Evolutionary conservation across 1,139 yeast genomes (phyloP).

Genomic region (Debaryomyces robertsiae): DNA sequence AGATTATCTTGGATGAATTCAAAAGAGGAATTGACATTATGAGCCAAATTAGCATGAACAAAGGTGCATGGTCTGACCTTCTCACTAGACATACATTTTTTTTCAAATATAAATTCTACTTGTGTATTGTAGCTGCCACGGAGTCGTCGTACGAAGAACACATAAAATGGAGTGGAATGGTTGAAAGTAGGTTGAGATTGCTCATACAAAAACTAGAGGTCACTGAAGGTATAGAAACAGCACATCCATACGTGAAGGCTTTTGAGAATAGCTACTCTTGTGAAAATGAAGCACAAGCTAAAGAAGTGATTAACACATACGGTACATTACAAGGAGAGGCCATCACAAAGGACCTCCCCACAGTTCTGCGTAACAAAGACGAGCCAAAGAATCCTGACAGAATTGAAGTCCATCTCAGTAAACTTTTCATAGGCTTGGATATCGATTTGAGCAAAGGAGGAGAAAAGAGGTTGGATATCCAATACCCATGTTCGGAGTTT

Average conservation of each 20-base stretch:
- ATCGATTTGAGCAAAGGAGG: conserved; percentile 51
- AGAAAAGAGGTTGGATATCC: conserved; percentile 77
- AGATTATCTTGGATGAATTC: conserved; percentile 73
- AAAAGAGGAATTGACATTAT: conserved; percentile 72
- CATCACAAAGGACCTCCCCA: conserved; percentile 12
- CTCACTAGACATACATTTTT: conserved; percentile 82
- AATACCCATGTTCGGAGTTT: conserved; percentile 89
- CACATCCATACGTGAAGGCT: conserved; percentile 88
- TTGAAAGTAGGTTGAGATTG: conserved; percentile 82
- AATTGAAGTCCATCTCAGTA: conserved; percentile 60
- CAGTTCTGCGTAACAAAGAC: conserved; percentile 13
- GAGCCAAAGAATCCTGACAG: conserved; percentile 20
- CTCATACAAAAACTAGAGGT: conserved; percentile 81
- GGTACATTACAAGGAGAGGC: conserved; percentile 52
- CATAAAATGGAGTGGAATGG: conserved; percentile 86
- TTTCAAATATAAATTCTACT: conserved; percentile 77
- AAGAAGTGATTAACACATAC: conserved; percentile 54
- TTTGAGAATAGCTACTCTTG: conserved; percentile 61
- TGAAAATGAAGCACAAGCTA: conserved; percentile 55
- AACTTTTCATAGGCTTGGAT: conserved; percentile 78
- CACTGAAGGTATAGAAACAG: conserved; percentile 70
- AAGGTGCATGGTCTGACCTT: conserved; percentile 71
- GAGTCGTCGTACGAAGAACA: conserved; percentile 72
- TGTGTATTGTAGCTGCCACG: conserved; percentile 81
- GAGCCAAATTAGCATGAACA: conserved; percentile 66